These are phyloP conservation scores for Anisogramma anomala DNA, from an alignment of 2,329 filamentous ascomycete species.

Conservation along the genomic window DNA sequence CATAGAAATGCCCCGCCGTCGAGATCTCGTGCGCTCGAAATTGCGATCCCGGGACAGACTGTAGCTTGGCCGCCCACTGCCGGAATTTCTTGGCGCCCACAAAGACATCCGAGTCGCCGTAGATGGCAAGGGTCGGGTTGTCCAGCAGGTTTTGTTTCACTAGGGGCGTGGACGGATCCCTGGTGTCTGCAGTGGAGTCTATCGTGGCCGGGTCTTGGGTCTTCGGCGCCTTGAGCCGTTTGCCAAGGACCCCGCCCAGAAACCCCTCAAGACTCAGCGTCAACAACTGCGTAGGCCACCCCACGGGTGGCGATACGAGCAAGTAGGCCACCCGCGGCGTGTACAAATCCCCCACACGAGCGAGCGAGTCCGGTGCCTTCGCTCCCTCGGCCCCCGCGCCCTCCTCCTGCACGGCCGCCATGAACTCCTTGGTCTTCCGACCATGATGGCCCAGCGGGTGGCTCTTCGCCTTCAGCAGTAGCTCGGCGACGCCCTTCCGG, in stretches of 20 bases:
- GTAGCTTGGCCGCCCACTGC: slow-evolving; percentile 48
- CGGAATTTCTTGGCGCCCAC: slow-evolving; percentile 53
- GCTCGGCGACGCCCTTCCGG: slow-evolving; percentile 35
- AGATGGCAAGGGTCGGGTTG: slow-evolving; percentile 57
- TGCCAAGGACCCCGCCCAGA: slow-evolving; percentile 25
- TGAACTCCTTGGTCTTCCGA: neutral
- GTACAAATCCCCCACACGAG: slow-evolving; percentile 24
- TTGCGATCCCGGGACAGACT: slow-evolving; percentile 25
- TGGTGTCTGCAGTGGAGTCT: neutral
- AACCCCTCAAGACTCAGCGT: slow-evolving; percentile 43
- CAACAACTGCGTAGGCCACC: slow-evolving; percentile 46
- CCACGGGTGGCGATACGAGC: slow-evolving; percentile 56
- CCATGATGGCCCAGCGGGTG: slow-evolving; percentile 16
- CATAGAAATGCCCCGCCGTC: slow-evolving; percentile 43
- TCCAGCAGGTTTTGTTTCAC: slow-evolving; percentile 41
- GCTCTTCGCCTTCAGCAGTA: slow-evolving; percentile 31
- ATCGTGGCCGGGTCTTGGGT: slow-evolving; percentile 3
- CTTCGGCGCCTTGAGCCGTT: slow-evolving; percentile 8
- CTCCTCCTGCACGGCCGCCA: neutral
- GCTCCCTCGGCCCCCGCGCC: slow-evolving; percentile 13
- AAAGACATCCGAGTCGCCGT: slow-evolving; percentile 65
- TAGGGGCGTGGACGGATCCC: neutral
- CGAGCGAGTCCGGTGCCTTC: slow-evolving; percentile 18
- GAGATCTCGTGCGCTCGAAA: slow-evolving; percentile 34
- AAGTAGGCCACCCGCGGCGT: slow-evolving; percentile 42